These are phyloP conservation scores for Rhizopogon rudus DNA, from an alignment of 768 basidiomycete genomes.

Conservation along the genomic window DNA sequence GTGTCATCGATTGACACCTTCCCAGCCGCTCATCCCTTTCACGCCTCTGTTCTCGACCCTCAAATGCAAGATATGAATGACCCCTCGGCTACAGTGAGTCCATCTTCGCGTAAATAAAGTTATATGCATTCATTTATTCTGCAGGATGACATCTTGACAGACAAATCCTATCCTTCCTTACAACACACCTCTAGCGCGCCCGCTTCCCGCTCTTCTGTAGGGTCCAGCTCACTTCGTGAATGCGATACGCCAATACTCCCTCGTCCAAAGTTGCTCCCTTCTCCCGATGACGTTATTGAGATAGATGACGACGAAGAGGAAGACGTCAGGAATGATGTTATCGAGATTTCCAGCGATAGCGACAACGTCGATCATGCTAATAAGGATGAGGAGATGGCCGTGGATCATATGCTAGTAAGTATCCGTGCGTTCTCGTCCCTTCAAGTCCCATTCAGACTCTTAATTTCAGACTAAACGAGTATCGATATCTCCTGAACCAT, in stretches of 20 bases:
- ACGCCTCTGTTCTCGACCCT: conserved; percentile 9
- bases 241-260: conserved; percentile 1
- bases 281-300: not conserved
- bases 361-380: conserved; percentile 17
- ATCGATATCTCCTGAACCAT: not conserved
- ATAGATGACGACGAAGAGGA: conserved; percentile 4
- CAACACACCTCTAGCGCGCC: not conserved
- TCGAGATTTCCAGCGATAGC: conserved; percentile 1
- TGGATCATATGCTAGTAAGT: conserved; percentile 15
- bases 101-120: not conserved
- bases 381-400: conserved; percentile 15
- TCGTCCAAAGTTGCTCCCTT: not conserved
- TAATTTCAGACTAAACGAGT: conserved; percentile 1
- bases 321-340: not conserved
- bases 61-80: conserved; percentile 3
- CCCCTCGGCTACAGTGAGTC: conserved; percentile 11
- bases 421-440: conserved; percentile 2
- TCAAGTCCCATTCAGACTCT: not conserved
- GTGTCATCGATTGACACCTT: not conserved
- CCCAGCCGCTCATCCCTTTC: conserved; percentile 3
- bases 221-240: conserved; percentile 3
- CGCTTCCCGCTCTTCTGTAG: conserved; percentile 5
- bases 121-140: not conserved
- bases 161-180: not conserved
- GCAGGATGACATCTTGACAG: conserved; percentile 2